A percentile compares a stretch with the other conserved stretches of the same genome.
Conservation (phyloP, 1,284 basidiomycete genomes). For the Agaricales sp. region DNA sequence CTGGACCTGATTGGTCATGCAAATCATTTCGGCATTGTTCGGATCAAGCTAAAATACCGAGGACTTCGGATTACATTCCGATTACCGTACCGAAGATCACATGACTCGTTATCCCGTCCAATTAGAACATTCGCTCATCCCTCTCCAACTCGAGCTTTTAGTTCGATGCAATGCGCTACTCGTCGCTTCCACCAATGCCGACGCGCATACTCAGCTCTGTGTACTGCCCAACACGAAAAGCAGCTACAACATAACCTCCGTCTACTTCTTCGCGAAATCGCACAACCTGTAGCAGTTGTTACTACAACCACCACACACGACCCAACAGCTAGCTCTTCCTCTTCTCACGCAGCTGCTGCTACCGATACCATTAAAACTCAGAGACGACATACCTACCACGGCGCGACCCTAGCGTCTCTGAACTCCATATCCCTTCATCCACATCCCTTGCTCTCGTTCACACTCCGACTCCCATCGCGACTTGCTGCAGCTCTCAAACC, state of each 20-base stretch:
- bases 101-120: no score
- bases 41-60: no score
- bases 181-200: background rate
- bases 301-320: slow-evolving; percentile 11
- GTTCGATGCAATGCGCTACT: background rate
- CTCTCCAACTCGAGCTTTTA: no score
- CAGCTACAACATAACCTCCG: background rate
- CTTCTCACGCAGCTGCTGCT: no score
- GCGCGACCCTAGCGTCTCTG: background rate
- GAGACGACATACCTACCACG: no score
- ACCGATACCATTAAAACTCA: no score
- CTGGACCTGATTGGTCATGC: no score
- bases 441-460: background rate
- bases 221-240: background rate
- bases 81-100: no score
- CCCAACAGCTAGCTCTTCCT: background rate
- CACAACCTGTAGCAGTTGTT: slow-evolving; percentile 31
- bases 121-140: no score
- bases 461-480: background rate
- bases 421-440: background rate
- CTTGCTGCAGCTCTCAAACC: background rate
- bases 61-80: no score
- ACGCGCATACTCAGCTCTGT: background rate
- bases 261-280: slow-evolving; percentile 27
- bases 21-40: no score